Percentiles rank a stretch among this genome's conserved stretches.
These are phyloP conservation scores for Phytophthora chlamydospora DNA, from an alignment of 352 stramenopile genomes.

Conservation along the genomic window DNA sequence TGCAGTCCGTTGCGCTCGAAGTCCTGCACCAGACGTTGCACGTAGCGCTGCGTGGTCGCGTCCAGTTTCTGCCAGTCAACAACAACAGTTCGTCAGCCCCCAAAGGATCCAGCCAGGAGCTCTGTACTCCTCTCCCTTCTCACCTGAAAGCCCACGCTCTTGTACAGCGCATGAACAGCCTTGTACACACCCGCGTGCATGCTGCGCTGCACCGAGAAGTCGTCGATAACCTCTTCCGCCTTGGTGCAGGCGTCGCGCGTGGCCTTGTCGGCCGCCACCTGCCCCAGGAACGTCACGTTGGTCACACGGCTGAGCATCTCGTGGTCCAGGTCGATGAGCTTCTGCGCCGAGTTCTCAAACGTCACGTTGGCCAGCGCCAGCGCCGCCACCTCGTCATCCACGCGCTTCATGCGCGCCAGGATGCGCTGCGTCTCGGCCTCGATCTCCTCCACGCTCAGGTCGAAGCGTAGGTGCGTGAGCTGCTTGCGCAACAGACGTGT, in stretches of 20 bases:
- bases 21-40: slow-evolving; percentile 75
- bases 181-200: slow-evolving; percentile 90
- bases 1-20: slow-evolving; percentile 90
- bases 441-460: slow-evolving; percentile 78
- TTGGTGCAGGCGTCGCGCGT: slow-evolving; percentile 85
- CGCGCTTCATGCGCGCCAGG: slow-evolving; percentile 66
- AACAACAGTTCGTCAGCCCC: slow-evolving; percentile 1
- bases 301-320: slow-evolving; percentile 86
- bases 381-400: slow-evolving; percentile 74
- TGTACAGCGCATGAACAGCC: slow-evolving; percentile 60
- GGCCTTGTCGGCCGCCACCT: slow-evolving; percentile 68
- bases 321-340: slow-evolving; percentile 81
- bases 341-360: slow-evolving; percentile 78
- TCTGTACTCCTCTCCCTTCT: background rate
- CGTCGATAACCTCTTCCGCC: slow-evolving; percentile 79
- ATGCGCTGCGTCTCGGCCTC: slow-evolving; percentile 70
- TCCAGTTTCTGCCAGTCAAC: slow-evolving; percentile 46
- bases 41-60: slow-evolving; percentile 74
- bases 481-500: slow-evolving; percentile 50
- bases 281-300: slow-evolving; percentile 87
- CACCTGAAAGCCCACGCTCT: slow-evolving; percentile 54
- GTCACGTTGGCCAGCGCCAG: slow-evolving; percentile 45
- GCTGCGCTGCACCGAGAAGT: slow-evolving; percentile 74
- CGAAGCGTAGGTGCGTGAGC: slow-evolving; percentile 74
- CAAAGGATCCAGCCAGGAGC: background rate